Percentiles rank a stretch among this genome's conserved stretches.
Evolutionary conservation across 2,329 filamentous ascomycete genomes (phyloP).

Genomic region (Elsinoe perseae): DNA sequence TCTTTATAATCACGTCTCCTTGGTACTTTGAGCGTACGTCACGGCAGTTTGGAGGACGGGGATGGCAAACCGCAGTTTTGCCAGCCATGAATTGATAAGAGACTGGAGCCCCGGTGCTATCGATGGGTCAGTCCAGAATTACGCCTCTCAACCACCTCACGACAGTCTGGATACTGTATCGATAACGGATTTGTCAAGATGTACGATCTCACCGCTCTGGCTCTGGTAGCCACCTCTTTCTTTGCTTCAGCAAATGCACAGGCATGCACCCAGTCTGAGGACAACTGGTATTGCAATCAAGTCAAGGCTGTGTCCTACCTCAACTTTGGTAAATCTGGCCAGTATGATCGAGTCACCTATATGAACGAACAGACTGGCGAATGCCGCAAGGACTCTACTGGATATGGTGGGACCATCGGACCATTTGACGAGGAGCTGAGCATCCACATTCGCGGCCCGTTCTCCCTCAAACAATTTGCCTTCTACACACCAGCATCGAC

Average conservation of each 20-base stretch:
- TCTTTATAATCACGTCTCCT: neutral
- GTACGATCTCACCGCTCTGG: neutral
- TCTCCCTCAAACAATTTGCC: constrained; percentile 16
- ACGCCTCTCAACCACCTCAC: constrained; percentile 1
- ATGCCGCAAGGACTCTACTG: neutral
- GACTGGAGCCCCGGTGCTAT: constrained; percentile 3
- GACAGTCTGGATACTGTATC: constrained; percentile 11
- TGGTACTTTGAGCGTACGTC: neutral
- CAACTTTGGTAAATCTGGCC: constrained; percentile 46
- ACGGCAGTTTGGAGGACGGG: neutral
- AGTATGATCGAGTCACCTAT: constrained; percentile 10
- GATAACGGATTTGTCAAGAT: neutral
- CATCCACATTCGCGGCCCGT: constrained; percentile 16
- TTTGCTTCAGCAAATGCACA: neutral
- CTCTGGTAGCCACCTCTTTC: constrained; percentile 3
- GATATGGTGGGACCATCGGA: constrained; percentile 10
- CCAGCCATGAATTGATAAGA: constrained; percentile 16
- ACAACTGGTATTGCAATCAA: constrained; percentile 59
- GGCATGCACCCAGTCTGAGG: constrained; percentile 24
- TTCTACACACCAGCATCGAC: constrained; percentile 12
- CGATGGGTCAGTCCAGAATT: constrained; percentile 12
- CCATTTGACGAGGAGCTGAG: constrained; percentile 16
- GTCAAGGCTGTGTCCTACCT: constrained; percentile 60
- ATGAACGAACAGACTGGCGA: constrained; percentile 16
- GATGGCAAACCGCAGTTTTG: neutral